phyloP scores from a whole-genome alignment of 23 red algal species.

The Gracilaria caudata region DNA sequence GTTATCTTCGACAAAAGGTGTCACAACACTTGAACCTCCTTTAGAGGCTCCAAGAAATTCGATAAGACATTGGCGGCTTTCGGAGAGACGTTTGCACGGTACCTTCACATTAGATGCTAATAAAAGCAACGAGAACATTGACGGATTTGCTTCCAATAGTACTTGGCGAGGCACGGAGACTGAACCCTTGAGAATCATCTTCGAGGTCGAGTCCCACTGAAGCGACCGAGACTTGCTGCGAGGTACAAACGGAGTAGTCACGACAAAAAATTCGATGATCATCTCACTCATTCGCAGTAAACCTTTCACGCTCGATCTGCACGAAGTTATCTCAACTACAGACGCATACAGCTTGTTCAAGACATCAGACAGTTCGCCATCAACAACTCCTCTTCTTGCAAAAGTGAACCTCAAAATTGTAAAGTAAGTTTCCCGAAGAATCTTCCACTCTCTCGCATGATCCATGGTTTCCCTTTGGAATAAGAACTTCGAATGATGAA shows the following conservation, averaged over 20 bases:
- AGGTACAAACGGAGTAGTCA: conserved; percentile 37
- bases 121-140: conserved; percentile 56
- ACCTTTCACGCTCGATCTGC: conserved; percentile 34
- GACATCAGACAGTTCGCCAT: neutral
- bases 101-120: conserved; percentile 17
- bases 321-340: conserved; percentile 49
- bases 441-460: conserved; percentile 63
- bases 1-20: conserved; percentile 50
- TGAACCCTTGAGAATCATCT: conserved; percentile 57
- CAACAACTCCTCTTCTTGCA: conserved; percentile 1
- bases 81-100: conserved; percentile 44
- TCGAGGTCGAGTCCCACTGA: conserved; percentile 46
- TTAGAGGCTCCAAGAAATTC: conserved; percentile 44
- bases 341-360: conserved; percentile 21
- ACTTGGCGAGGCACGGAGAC: conserved; percentile 35
- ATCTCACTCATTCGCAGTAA: conserved; percentile 47
- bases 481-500: conserved; percentile 22
- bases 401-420: conserved; percentile 50
- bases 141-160: conserved; percentile 34
- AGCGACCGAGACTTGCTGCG: neutral
- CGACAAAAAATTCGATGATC: conserved; percentile 56
- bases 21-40: neutral
- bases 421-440: conserved; percentile 40
- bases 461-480: conserved; percentile 54
- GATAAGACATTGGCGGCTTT: conserved; percentile 55